These are phyloP conservation scores for Caryopteris hybrid DNA, from an alignment of 305 asterid species.

Conservation along the genomic window DNA sequence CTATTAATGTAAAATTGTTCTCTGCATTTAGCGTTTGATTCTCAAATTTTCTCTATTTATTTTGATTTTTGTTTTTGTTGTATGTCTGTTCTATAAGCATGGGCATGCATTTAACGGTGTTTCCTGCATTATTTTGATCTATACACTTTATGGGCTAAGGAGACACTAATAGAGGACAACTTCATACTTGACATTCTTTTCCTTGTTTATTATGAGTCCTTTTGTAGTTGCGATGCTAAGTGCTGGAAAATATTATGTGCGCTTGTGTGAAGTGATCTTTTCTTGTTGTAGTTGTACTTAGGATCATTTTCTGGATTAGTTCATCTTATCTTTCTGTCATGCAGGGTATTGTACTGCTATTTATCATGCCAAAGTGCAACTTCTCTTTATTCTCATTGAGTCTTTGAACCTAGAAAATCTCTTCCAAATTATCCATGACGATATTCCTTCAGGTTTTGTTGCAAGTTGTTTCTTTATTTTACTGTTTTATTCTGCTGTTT, in stretches of 20 bases:
- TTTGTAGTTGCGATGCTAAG: slow-evolving; percentile 60
- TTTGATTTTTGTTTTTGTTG: not conserved
- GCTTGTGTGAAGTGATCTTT: slow-evolving; percentile 74
- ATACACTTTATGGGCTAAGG: slow-evolving; percentile 89
- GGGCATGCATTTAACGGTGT: slow-evolving; percentile 12
- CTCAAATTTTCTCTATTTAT: not conserved
- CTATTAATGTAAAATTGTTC: not conserved
- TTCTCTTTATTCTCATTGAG: slow-evolving; percentile 82
- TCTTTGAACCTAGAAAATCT: slow-evolving; percentile 85
- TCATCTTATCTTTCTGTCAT: slow-evolving; percentile 3
- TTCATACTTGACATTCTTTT: slow-evolving; percentile 81
- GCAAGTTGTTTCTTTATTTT: not conserved
- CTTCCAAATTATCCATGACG: slow-evolving; percentile 90
- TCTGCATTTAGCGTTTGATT: slow-evolving; percentile 1
- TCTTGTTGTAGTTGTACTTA: slow-evolving; percentile 12
- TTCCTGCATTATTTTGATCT: slow-evolving; percentile 72
- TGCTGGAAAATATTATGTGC: slow-evolving; percentile 74
- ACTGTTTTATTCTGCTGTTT: slow-evolving; percentile 2
- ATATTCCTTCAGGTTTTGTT: slow-evolving; percentile 70
- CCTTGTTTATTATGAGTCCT: slow-evolving; percentile 77
- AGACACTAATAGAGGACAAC: slow-evolving; percentile 79
- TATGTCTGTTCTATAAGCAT: slow-evolving; percentile 1
- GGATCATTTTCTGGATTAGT: slow-evolving; percentile 8
- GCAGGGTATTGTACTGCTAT: slow-evolving; percentile 61
- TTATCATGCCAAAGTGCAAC: slow-evolving; percentile 79